These are phyloP conservation scores for Aspergillus sp. DNA, from an alignment of 2,329 filamentous ascomycete genomes.

Conservation along the genomic window DNA sequence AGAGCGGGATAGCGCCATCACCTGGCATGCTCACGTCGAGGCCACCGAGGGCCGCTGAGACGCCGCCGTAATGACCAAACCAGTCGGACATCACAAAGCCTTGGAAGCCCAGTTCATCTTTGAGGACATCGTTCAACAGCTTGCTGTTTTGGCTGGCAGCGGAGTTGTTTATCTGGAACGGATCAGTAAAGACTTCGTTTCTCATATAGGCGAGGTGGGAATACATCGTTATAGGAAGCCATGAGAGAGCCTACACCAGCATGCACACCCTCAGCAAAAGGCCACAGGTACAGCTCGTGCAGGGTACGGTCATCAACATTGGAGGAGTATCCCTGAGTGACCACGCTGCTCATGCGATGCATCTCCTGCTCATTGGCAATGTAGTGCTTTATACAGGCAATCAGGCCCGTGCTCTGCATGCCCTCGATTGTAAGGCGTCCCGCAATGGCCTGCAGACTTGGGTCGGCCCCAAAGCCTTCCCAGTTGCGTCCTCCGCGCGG, in stretches of 20 bases:
- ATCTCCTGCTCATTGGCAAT: constrained; percentile 51
- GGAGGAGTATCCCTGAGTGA: constrained; percentile 42
- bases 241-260: constrained; percentile 49
- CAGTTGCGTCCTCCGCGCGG: constrained; percentile 71
- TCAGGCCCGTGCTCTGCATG: constrained; percentile 57
- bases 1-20: constrained; percentile 52
- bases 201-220: not conserved
- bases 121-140: constrained; percentile 66
- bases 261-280: constrained; percentile 50
- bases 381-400: constrained; percentile 58
- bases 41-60: constrained; percentile 60
- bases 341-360: constrained; percentile 49
- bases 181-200: no score
- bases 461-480: constrained; percentile 73
- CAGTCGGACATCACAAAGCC: constrained; percentile 72
- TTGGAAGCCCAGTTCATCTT: constrained; percentile 72
- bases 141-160: constrained; percentile 68
- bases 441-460: constrained; percentile 59
- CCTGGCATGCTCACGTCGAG: constrained; percentile 72
- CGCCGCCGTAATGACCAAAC: constrained; percentile 61
- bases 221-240: constrained; percentile 44
- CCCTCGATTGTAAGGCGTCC: constrained; percentile 55
- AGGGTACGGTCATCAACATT: constrained; percentile 53
- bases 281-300: constrained; percentile 48
- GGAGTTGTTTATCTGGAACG: constrained; percentile 59